Percentiles rank a stretch among this genome's conserved stretches.
phyloP scores from a whole-genome alignment of 352 stramenopile genomes.

The Phytophthora hybrid region DNA sequence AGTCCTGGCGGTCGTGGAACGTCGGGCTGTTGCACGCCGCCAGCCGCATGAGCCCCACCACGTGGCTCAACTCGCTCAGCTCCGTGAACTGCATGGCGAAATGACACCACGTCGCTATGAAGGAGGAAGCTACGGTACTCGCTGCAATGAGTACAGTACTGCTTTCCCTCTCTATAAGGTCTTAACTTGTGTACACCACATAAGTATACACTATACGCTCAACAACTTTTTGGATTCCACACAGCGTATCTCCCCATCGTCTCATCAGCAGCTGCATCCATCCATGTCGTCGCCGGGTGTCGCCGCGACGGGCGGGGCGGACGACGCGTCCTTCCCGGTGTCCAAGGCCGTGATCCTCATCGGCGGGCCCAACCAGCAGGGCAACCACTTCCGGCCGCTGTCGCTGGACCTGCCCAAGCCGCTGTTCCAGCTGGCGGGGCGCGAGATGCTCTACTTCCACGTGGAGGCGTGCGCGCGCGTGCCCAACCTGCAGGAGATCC shows the following conservation, averaged over 20 bases:
- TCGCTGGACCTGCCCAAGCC: constrained; percentile 89
- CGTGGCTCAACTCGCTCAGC: constrained; percentile 86
- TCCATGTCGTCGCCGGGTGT: constrained; percentile 28
- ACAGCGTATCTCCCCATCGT: not conserved
- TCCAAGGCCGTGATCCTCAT: constrained; percentile 91
- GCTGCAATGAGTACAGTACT: too few relatives aligned
- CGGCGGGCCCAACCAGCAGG: constrained; percentile 86
- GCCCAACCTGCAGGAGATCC: constrained; percentile 86
- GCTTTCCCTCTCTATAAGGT: constrained; percentile 10
- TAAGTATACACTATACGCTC: too few relatives aligned
- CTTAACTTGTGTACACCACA: too few relatives aligned
- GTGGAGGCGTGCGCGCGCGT: constrained; percentile 87
- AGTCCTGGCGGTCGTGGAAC: constrained; percentile 91
- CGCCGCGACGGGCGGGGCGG: constrained; percentile 32
- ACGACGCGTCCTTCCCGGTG: constrained; percentile 68
- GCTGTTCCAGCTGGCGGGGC: constrained; percentile 86
- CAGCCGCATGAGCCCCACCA: constrained; percentile 86
- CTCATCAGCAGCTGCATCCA: not conserved
- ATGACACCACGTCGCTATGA: not conserved
- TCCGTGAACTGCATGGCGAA: constrained; percentile 89
- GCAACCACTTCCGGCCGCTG: constrained; percentile 89
- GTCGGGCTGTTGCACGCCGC: constrained; percentile 86
- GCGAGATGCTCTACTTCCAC: constrained; percentile 92
- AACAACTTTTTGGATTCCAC: not conserved
- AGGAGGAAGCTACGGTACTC: not conserved